Base-by-base conservation (phyloP, 345 rosid species). In the Salix exigua region DNA sequence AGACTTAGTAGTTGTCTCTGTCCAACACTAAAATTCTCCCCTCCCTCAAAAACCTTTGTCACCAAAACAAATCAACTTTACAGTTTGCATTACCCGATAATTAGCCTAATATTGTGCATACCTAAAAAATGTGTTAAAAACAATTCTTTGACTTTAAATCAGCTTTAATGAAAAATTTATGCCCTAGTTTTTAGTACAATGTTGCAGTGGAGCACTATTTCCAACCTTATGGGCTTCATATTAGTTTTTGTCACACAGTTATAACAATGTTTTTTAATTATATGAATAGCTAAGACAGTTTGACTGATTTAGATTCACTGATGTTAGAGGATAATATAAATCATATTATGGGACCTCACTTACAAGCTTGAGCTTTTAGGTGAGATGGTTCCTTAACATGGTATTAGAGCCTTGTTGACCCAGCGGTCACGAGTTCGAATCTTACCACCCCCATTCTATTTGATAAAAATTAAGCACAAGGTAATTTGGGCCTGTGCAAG, bases 41-140 rank as follows among this genome's bases (percentile, higher is more conserved):
- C 77, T 66, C 71, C 67, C 66, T 78, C 73, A 14, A 53, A 42
- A 37, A 78, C 78, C 78, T 75, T 75, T 8, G 62, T 42, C 11
- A 65, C 81, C 58, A 63, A 64, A 31, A 14, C 14, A 42, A 13
- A 78, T 38, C 48, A 85, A 91, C 97, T 93, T 91, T 44, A 44
- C 90, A 37, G 98, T 91, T 75, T 90, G 90, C 66, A 91, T 89
- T 81, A 92, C 98, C 89, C 94, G 67, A 91, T 90, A 48, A 95
- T 97, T 3, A 93, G 89, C 86, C 91, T 91, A 78, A 88, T 93
- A 77, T 88, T 89, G 14, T 97, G 92, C 84, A 87, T 79, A 70
- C 90, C 82, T 25, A 67, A 53, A 83, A 93, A 90, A 31, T 16
- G 67, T 6, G 14, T 26, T 2, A 16, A 31, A 63, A 63, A 63